A percentile compares a stretch with the other conserved stretches of the same genome.
Evolutionary conservation across 768 basidiomycete genomes (phyloP).

Genomic region (Pholiota molesta): DNA sequence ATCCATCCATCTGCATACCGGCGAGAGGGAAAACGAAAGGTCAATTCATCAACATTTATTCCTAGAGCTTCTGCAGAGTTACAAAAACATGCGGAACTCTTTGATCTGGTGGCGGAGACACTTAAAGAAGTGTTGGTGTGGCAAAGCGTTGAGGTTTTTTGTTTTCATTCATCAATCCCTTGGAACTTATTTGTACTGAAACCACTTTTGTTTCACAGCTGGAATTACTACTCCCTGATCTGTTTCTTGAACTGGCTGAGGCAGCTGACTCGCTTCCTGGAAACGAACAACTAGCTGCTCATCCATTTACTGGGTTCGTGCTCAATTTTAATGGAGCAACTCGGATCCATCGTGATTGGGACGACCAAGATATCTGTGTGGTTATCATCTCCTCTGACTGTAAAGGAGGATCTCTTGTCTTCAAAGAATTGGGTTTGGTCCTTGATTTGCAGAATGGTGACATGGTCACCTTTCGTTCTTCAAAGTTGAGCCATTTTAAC

Average conservation of each 20-base stretch:
- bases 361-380: conserved; percentile 26
- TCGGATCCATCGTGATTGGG: conserved; percentile 12
- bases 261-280: background rate
- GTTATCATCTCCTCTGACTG: conserved; percentile 25
- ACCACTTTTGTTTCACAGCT: background rate
- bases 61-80: background rate
- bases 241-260: background rate
- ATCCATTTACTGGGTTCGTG: background rate
- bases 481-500: no score
- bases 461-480: no score
- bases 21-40: background rate
- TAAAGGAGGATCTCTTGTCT: no score
- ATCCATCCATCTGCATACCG: background rate
- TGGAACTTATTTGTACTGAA: background rate
- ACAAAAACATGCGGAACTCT: background rate
- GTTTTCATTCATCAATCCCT: background rate
- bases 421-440: no score
- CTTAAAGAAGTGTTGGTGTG: background rate
- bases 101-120: background rate
- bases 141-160: background rate
- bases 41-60: background rate
- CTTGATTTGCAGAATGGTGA: no score
- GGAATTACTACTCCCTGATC: background rate
- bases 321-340: background rate
- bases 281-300: background rate